phyloP scores from a whole-genome alignment of 23 red algal species.

The Cyanidioschyzon merolae region DNA sequence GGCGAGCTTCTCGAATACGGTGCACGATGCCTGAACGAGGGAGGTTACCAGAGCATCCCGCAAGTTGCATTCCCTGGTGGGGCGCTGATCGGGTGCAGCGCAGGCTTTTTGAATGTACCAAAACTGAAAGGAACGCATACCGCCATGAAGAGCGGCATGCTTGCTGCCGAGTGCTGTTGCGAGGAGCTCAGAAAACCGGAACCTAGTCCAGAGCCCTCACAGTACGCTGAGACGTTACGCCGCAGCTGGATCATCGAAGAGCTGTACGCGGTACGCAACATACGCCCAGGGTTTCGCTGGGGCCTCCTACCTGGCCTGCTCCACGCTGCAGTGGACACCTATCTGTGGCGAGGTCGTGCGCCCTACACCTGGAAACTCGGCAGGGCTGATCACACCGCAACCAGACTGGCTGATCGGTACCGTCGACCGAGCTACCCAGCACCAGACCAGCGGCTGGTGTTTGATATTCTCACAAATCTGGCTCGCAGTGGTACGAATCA shows the following conservation, averaged over 20 bases:
- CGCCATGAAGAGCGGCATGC: conserved; percentile 92
- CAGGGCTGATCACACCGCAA: conserved; percentile 45
- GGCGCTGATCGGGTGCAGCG: conserved; percentile 73
- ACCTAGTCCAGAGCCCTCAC: background rate
- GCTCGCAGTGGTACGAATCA: conserved; percentile 89
- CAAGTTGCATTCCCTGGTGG: conserved; percentile 79
- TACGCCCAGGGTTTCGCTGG: conserved; percentile 69
- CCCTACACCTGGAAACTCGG: conserved; percentile 68
- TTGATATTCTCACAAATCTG: conserved; percentile 75
- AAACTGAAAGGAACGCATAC: conserved; percentile 99
- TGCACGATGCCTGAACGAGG: conserved; percentile 77
- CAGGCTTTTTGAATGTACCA: conserved; percentile 98
- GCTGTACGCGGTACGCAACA: conserved; percentile 60
- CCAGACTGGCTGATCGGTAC: conserved; percentile 21
- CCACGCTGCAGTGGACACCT: conserved; percentile 74
- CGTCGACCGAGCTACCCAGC: conserved; percentile 51
- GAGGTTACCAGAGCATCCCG: conserved; percentile 72
- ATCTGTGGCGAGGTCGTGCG: conserved; percentile 56
- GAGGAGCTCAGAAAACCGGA: conserved; percentile 30
- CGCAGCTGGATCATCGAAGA: conserved; percentile 74
- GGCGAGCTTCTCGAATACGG: conserved; percentile 90
- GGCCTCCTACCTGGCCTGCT: conserved; percentile 57
- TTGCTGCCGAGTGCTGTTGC: conserved; percentile 57
- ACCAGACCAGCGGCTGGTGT: conserved; percentile 51
- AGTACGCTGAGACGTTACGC: conserved; percentile 44